phyloP scores from a whole-genome alignment of 495 filamentous ascomycete genomes.

The Penicillium soppii region DNA sequence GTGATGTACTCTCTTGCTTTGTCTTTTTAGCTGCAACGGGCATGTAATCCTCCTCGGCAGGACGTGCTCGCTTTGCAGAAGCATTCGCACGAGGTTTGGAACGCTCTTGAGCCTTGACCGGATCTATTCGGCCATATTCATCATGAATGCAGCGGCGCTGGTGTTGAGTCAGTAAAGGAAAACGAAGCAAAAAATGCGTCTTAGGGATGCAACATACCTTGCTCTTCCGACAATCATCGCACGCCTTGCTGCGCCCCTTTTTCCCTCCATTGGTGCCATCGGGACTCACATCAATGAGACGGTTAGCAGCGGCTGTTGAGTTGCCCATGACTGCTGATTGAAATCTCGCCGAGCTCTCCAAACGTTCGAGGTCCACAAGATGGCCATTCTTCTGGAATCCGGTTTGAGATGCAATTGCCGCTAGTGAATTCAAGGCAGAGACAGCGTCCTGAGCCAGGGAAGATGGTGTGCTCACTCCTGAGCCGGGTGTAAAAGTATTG shows the following conservation, averaged over 20 bases:
- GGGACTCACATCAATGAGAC: conserved; percentile 36
- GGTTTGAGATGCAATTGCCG: conserved; percentile 43
- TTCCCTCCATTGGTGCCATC: conserved; percentile 40
- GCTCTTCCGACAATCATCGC: conserved; percentile 65
- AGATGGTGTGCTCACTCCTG: conserved; percentile 31
- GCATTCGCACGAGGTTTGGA: conserved; percentile 56
- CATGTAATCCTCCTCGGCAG: conserved; percentile 34
- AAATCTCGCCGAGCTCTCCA: conserved; percentile 30
- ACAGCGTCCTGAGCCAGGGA: conserved; percentile 46
- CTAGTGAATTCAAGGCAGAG: conserved; percentile 44
- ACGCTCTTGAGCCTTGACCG: conserved; percentile 58
- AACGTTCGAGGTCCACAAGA: conserved; percentile 24
- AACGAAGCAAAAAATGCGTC: neutral
- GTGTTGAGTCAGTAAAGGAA: conserved; percentile 4
- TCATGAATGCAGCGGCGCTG: conserved; percentile 71
- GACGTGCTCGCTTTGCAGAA: conserved; percentile 47
- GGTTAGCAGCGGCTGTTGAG: conserved; percentile 27
- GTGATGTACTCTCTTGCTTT: conserved; percentile 43
- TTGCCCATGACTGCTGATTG: conserved; percentile 27
- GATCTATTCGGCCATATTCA: conserved; percentile 62
- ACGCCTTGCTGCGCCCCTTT: conserved; percentile 61
- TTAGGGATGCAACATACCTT: conserved; percentile 49
- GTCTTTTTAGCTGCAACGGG: conserved; percentile 31
- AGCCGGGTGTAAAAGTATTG: conserved; percentile 30
- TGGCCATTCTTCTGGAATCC: conserved; percentile 29